Conservation (phyloP, 768 basidiomycete species). For the Mycena albidolilacea region DNA sequence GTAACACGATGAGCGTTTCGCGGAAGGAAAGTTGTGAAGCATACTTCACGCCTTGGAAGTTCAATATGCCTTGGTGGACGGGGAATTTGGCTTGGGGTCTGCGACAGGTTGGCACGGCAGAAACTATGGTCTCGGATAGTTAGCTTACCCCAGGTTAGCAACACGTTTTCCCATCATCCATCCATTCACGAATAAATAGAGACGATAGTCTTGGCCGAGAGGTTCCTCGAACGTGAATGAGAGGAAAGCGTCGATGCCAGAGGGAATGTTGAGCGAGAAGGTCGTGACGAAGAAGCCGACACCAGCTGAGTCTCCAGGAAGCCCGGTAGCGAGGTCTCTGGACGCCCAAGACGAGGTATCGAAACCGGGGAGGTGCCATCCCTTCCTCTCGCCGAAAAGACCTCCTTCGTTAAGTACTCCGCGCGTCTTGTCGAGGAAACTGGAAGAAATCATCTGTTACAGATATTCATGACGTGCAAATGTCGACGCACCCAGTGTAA, state of each 20-base stretch:
- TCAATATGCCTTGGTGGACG: slow-evolving; percentile 84
- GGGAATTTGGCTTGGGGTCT: slow-evolving; percentile 89
- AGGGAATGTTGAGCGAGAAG: slow-evolving; percentile 73
- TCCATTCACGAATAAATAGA: slow-evolving; percentile 85
- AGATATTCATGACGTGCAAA: slow-evolving; percentile 8
- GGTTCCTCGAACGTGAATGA: slow-evolving; percentile 80
- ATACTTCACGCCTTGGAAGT: slow-evolving; percentile 82
- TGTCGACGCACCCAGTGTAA: slow-evolving; percentile 66
- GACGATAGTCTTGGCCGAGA: slow-evolving; percentile 76
- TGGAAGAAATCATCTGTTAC: slow-evolving; percentile 44
- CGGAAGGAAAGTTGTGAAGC: slow-evolving; percentile 39
- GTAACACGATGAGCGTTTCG: background rate
- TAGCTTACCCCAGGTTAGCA: slow-evolving; percentile 74
- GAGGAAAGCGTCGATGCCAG: slow-evolving; percentile 75
- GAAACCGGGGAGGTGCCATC: slow-evolving; percentile 85
- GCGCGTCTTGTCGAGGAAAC: slow-evolving; percentile 81
- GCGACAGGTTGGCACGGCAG: background rate
- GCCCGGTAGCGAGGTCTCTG: slow-evolving; percentile 70
- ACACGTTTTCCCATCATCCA: slow-evolving; percentile 92
- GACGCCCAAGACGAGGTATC: slow-evolving; percentile 72
- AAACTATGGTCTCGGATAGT: background rate
- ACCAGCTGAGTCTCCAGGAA: slow-evolving; percentile 72
- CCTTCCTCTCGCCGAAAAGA: slow-evolving; percentile 76
- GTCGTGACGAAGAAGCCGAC: slow-evolving; percentile 88
- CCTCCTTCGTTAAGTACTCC: slow-evolving; percentile 83